Conservation (phyloP, 2,329 filamentous ascomycete species). For the Aspergillus sp. region DNA sequence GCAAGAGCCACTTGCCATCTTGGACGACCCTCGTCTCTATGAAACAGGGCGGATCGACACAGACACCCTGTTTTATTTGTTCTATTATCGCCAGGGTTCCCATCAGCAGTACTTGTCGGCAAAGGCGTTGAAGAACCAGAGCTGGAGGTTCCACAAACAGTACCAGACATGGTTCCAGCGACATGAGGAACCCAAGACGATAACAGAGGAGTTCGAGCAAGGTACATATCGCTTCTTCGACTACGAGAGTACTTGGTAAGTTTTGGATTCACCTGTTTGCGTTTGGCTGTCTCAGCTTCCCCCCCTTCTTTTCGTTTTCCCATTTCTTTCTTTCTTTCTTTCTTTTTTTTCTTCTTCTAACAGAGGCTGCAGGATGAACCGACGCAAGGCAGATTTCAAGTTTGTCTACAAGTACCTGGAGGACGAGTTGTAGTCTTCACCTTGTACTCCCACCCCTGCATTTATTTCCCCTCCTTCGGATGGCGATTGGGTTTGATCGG, state of each 20-base stretch:
- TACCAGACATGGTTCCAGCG: slow-evolving; percentile 99
- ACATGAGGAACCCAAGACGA: slow-evolving; percentile 96
- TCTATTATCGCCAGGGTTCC: slow-evolving; percentile 97
- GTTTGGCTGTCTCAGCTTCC: slow-evolving; percentile 23
- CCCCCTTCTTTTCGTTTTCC: background rate
- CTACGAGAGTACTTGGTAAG: slow-evolving; percentile 97
- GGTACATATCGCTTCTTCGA: slow-evolving; percentile 99
- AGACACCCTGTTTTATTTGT: slow-evolving; percentile 96
- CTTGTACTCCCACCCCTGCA: background rate
- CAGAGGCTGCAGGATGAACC: slow-evolving; percentile 78
- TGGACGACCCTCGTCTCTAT: slow-evolving; percentile 88
- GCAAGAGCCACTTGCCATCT: slow-evolving; percentile 85
- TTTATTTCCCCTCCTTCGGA: background rate
- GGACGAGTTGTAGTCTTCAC: slow-evolving; percentile 68
- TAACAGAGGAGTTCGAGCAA: slow-evolving; percentile 98
- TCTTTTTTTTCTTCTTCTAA: slow-evolving; percentile 5
- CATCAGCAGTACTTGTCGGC: slow-evolving; percentile 95
- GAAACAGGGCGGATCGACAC: slow-evolving; percentile 75
- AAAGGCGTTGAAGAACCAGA: slow-evolving; percentile 96
- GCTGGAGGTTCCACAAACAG: slow-evolving; percentile 99
- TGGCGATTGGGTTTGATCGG: slow-evolving; percentile 1
- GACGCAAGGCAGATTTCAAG: slow-evolving; percentile 95
- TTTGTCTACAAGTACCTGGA: slow-evolving; percentile 98
- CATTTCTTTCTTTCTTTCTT: background rate
- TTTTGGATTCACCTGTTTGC: slow-evolving; percentile 19